Evolutionary conservation across 2,329 filamentous ascomycete genomes (phyloP).

Genomic region (Diaporthe sp.): DNA sequence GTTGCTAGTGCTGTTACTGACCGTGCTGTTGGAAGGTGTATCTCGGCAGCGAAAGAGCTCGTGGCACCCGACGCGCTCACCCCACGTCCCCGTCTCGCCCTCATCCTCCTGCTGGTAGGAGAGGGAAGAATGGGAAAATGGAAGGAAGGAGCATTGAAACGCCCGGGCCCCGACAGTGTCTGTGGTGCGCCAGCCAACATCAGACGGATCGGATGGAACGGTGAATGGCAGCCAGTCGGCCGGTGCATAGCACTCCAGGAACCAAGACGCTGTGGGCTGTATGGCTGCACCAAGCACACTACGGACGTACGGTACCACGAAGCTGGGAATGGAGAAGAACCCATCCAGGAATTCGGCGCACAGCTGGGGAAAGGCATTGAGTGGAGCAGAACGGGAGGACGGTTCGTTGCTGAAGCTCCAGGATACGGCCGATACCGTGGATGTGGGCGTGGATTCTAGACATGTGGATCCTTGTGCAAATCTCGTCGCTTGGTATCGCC

Average conservation of each 20-base stretch:
- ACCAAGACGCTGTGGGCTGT: not conserved
- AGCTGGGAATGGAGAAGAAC: not conserved
- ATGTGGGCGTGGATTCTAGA: not conserved
- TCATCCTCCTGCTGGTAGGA: not conserved
- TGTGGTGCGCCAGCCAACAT: not conserved
- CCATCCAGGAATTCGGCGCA: not conserved
- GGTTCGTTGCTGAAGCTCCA: not conserved
- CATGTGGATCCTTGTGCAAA: not conserved
- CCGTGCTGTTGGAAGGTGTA: not conserved
- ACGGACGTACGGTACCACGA: not conserved
- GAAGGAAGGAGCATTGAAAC: slow-evolving; percentile 11
- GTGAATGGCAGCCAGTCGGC: not conserved
- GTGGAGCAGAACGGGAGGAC: not conserved
- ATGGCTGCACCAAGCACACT: not conserved
- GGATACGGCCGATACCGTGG: not conserved
- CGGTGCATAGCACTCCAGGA: not conserved
- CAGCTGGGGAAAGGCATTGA: slow-evolving; percentile 1
- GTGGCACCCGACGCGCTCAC: not conserved
- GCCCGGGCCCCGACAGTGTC: not conserved
- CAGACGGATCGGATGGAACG: slow-evolving; percentile 15
- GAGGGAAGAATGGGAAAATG: not conserved
- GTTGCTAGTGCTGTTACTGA: not conserved
- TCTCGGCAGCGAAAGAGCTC: not conserved
- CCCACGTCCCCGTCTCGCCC: not conserved
- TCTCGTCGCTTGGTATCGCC: not conserved